Evolutionary conservation across 192 early-diverging fungal genomes (phyloP).

Genomic region (Podila verticillata): DNA sequence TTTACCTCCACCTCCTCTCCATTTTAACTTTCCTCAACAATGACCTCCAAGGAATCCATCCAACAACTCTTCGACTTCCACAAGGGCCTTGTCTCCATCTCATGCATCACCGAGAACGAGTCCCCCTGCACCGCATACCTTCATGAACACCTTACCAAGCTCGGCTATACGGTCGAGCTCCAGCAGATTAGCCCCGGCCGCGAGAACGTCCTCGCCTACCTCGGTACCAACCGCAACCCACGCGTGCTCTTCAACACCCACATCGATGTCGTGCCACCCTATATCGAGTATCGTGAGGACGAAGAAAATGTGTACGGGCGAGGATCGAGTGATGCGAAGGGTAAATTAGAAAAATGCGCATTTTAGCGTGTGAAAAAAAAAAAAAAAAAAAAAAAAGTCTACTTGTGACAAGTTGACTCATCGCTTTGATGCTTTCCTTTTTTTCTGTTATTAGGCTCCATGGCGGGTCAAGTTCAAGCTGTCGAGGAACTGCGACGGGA

Average conservation of each 20-base stretch:
- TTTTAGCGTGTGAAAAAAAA: conserved; percentile 1
- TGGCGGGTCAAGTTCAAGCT: conserved; percentile 59
- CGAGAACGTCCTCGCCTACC: conserved; percentile 58
- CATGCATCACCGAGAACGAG: conserved; percentile 51
- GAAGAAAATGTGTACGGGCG: conserved; percentile 57
- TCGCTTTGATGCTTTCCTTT: not conserved
- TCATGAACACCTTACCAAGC: conserved; percentile 37
- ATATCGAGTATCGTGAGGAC: conserved; percentile 52
- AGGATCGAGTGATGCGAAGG: conserved; percentile 60
- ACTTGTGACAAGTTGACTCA: not conserved
- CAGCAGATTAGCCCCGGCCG: conserved; percentile 52
- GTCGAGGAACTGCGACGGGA: conserved; percentile 55
- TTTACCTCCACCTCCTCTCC: not conserved
- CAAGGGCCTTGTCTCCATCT: conserved; percentile 49
- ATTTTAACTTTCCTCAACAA: not conserved
- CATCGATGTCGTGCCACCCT: conserved; percentile 60
- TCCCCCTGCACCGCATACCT: conserved; percentile 44
- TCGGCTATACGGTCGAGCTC: conserved; percentile 54
- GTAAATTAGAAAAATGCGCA: not conserved
- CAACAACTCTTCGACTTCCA: conserved; percentile 44
- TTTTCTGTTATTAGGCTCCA: conserved; percentile 16
- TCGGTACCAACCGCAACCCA: conserved; percentile 44
- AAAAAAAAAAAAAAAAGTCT: not conserved
- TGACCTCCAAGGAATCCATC: conserved; percentile 30
- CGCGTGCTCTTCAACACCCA: conserved; percentile 55